phyloP scores from a whole-genome alignment of 768 basidiomycete species.

The Dacryopinax primogenitus region DNA sequence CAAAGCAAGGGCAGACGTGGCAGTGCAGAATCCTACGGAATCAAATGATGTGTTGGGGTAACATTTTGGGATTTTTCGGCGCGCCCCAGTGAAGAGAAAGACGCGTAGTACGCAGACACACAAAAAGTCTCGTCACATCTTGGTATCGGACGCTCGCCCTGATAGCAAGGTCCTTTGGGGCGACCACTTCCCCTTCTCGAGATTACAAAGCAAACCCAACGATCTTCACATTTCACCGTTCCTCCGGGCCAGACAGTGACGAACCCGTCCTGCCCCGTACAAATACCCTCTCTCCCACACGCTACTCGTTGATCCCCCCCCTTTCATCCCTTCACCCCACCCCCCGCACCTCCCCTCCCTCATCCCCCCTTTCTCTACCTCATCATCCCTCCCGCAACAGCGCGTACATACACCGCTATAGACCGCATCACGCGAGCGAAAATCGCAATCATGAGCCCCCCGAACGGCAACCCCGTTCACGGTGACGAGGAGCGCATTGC shows the following conservation, averaged over 20 bases:
- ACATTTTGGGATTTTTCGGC: conserved; percentile 1
- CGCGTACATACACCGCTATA: background rate
- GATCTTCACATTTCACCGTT: background rate
- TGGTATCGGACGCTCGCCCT: no score
- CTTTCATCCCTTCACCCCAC: background rate
- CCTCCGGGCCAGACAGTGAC: background rate
- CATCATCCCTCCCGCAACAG: background rate
- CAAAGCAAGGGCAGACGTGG: background rate
- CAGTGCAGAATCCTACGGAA: background rate
- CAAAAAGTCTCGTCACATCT: no score
- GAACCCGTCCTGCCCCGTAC: background rate
- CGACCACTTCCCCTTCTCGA: background rate
- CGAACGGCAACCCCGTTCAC: background rate
- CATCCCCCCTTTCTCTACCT: background rate
- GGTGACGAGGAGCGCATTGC: conserved; percentile 4
- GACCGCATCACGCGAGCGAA: conserved; percentile 3
- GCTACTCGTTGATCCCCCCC: background rate
- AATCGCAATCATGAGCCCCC: background rate
- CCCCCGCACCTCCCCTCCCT: background rate
- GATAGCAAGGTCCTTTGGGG: background rate
- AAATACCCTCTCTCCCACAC: background rate
- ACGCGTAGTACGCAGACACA: background rate
- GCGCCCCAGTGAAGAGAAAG: background rate
- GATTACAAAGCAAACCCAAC: background rate
- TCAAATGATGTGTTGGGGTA: conserved; percentile 6